phyloP scores from a whole-genome alignment of 257 asterid species.

The Marsdenia floribunda region DNA sequence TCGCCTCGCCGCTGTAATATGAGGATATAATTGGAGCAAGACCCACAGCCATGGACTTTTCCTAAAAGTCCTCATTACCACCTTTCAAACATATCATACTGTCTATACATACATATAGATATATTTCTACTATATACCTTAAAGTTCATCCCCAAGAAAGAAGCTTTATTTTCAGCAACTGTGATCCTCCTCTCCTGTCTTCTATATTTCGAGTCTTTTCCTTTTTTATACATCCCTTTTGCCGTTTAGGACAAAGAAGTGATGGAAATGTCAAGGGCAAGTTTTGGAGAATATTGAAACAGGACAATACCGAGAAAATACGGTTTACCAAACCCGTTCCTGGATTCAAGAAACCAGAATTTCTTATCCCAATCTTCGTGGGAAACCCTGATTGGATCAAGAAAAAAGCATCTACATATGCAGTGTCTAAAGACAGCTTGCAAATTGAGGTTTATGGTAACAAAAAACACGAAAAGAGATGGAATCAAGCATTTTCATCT shows the following conservation, averaged over 20 bases:
- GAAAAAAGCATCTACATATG: neutral
- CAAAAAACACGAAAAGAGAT: neutral
- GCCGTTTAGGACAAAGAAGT: neutral
- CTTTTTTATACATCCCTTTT: neutral
- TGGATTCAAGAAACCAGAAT: neutral
- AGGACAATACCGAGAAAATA: neutral
- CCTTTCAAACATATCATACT: neutral
- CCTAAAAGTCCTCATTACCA: neutral
- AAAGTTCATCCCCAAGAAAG: neutral
- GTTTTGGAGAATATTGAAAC: conserved; percentile 1
- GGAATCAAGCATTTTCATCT: neutral
- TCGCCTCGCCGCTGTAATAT: neutral
- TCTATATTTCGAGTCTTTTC: neutral
- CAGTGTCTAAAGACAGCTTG: neutral
- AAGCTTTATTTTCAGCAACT: neutral
- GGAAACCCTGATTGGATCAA: neutral
- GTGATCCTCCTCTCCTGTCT: neutral
- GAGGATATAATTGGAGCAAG: conserved; percentile 5
- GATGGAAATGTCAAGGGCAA: neutral
- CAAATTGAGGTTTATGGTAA: neutral
- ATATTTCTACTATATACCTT: neutral
- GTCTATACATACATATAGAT: neutral
- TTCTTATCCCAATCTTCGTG: neutral
- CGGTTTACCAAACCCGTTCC: neutral
- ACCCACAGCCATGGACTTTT: conserved; percentile 12